Base-by-base conservation (phyloP, 805 yeast species). In the Cyberlindnera galapagoensis region DNA sequence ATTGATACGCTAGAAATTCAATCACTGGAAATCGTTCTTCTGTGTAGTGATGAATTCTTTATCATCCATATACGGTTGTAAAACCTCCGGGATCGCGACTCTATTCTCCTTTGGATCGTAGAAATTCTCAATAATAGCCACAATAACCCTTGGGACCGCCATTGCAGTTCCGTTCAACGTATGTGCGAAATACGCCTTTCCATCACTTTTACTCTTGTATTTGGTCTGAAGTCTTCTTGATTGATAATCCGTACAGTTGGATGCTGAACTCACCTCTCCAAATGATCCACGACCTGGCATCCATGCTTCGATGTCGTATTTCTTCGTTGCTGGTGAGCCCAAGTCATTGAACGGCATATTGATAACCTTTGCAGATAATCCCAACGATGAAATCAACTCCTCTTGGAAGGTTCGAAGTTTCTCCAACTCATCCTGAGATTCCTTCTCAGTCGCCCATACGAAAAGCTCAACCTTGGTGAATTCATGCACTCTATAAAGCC, bases 251-350 rank as follows among this genome's bases (percentile, higher is more conserved):
- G 86, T 73, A 56, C 98, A 92, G 52, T 88, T 90, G 3, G 97
- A 87, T 1, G 94, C 70, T 18, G 95, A 84, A 2, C 94, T 77
- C 20, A 92, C 67, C 54, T 92, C 98, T 4, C 98, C 98, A 85
- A 94, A 90, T 2, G 62, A 55, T 1, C 85, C 88, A 47, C 96
- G 72, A 3, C 97, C 97, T 0, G 97, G 97, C 97, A 92, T 90
- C 87, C 95, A 85, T 0, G 88, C 95, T 58, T 92, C 98, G 36
- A 88, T 84, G 47, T 92, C 98, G 52, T 77, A 85, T 54, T 92
- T 92, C 50, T 82, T 79, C 57, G 69, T 75, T 0, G 97, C 97
- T 1, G 98, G 95, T 0, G 95, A 80, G 0, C 98, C 98, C 32
- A 92, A 61, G 53, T 92, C 98, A 41, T 81, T 75, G 17, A 80